Conservation (phyloP, 2,329 filamentous ascomycete species). For the Bipolaris victoriae region DNA sequence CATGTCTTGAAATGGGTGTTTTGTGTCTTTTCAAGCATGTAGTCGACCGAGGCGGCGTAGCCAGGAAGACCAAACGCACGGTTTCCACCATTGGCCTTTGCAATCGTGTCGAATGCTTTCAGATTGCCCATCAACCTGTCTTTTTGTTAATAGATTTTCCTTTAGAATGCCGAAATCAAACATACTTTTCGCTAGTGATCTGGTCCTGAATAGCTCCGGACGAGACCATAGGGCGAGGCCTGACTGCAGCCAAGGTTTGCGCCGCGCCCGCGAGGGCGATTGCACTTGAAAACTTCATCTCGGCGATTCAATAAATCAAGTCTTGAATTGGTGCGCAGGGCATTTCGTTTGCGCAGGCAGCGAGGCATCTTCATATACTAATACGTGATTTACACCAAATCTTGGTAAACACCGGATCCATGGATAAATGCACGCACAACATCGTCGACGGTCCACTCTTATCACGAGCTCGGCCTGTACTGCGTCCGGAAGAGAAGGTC, state of each 20-base stretch:
- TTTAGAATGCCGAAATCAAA: neutral
- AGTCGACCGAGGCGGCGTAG: constrained; percentile 65
- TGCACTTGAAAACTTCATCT: constrained; percentile 38
- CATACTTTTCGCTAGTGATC: constrained; percentile 49
- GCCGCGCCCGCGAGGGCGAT: constrained; percentile 33
- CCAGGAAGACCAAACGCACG: constrained; percentile 66
- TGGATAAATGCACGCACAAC: constrained; percentile 23
- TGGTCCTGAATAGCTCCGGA: constrained; percentile 52
- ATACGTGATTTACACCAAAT: constrained; percentile 18
- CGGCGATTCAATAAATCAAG: constrained; percentile 1
- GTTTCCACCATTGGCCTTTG: constrained; percentile 62
- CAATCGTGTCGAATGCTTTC: constrained; percentile 62
- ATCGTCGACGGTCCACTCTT: constrained; percentile 27
- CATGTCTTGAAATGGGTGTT: constrained; percentile 51
- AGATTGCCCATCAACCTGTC: constrained; percentile 61
- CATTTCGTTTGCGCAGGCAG: neutral
- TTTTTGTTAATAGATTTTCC: neutral
- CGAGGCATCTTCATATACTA: constrained; percentile 21
- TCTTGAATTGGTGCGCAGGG: neutral
- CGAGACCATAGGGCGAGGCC: constrained; percentile 33
- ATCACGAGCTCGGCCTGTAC: constrained; percentile 26
- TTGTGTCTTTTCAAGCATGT: constrained; percentile 58
- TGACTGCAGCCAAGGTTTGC: constrained; percentile 32
- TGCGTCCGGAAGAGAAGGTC: constrained; percentile 43
- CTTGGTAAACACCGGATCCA: constrained; percentile 6